Percentiles rank a stretch among this genome's conserved stretches.
Evolutionary conservation across 106 monocot genomes (phyloP).

Genomic region (Gastrodia elata): DNA sequence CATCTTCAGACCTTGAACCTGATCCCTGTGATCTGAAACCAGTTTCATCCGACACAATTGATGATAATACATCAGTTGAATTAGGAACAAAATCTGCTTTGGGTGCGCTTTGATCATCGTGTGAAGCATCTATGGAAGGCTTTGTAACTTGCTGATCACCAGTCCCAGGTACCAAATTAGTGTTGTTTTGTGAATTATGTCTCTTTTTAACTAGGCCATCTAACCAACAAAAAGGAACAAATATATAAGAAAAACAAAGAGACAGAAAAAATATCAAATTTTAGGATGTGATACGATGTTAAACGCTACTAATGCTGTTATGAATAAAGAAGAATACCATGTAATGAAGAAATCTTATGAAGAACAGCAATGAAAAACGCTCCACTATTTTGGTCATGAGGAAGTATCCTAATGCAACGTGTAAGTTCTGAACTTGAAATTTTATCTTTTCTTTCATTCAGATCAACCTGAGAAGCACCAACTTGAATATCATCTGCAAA

Average conservation of each 20-base stretch:
- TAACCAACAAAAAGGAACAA: not conserved
- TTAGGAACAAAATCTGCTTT: constrained; percentile 10
- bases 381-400: constrained; percentile 95
- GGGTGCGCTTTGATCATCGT: not conserved
- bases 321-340: constrained; percentile 28
- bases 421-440: constrained; percentile 52
- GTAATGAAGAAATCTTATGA: constrained; percentile 51
- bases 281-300: not conserved
- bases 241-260: not conserved
- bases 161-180: constrained; percentile 8
- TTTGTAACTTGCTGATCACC: not conserved
- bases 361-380: constrained; percentile 99
- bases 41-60: constrained; percentile 3
- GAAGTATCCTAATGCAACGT: constrained; percentile 87
- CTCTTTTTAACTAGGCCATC: constrained; percentile 17
- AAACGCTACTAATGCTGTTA: not conserved
- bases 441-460: constrained; percentile 18
- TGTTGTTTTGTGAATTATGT: constrained; percentile 4
- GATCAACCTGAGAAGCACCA: constrained; percentile 6
- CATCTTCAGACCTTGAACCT: not conserved
- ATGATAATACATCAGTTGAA: constrained; percentile 3
- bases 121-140: constrained; percentile 16
- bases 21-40: not conserved
- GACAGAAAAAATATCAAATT: not conserved
- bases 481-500: constrained; percentile 14